Conservation (phyloP, 129 eudicot genomes). For the Arctium minus region DNA sequence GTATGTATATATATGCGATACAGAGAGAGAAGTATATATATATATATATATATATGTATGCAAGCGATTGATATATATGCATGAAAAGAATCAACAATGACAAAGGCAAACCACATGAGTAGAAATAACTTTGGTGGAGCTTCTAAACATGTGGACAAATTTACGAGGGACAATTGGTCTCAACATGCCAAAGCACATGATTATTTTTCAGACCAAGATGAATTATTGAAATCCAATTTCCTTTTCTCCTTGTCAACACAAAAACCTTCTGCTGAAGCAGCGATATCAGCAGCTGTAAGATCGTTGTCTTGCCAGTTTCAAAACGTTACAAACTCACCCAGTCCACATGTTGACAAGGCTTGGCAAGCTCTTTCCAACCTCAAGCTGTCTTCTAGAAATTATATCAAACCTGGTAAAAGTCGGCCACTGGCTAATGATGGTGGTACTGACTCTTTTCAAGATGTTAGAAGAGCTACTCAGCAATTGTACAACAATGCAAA, state of each 20-base stretch:
- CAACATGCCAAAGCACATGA: conserved; percentile 64
- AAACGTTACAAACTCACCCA: conserved; percentile 37
- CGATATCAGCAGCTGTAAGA: conserved; percentile 51
- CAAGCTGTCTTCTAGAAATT: conserved; percentile 60
- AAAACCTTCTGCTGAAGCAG: conserved; percentile 52
- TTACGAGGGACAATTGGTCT: conserved; percentile 58
- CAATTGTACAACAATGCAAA: background rate
- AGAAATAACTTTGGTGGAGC: conserved; percentile 36
- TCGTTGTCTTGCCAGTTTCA: conserved; percentile 53
- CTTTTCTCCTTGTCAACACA: conserved; percentile 69
- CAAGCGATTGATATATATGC: too few relatives aligned
- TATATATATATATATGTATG: too few relatives aligned
- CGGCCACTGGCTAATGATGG: conserved; percentile 41
- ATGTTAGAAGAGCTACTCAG: conserved; percentile 34
- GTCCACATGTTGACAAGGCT: conserved; percentile 78
- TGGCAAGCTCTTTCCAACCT: conserved; percentile 77
- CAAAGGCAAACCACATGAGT: background rate
- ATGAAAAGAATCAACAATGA: too few relatives aligned
- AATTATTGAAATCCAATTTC: conserved; percentile 56
- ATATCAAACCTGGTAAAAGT: conserved; percentile 73
- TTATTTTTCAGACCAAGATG: conserved; percentile 54
- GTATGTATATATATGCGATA: too few relatives aligned
- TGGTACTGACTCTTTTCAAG: conserved; percentile 27
- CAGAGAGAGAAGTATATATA: too few relatives aligned
- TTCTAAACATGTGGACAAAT: conserved; percentile 31